These are phyloP conservation scores for Xylaria sp. DNA, from an alignment of 2,329 filamentous ascomycete species.

Conservation along the genomic window DNA sequence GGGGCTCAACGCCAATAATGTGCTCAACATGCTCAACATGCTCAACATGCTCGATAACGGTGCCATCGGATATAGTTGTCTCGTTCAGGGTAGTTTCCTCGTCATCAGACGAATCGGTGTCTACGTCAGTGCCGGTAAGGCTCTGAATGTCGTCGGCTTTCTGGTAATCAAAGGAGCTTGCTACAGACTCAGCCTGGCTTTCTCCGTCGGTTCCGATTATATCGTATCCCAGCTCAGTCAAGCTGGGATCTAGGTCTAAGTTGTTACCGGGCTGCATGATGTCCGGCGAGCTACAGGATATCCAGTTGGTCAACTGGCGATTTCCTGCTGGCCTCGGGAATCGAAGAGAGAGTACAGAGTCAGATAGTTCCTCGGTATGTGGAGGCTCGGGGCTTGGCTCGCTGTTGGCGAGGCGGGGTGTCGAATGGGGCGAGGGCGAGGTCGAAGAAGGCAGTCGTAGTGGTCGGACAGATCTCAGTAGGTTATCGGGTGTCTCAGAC, in stretches of 20 bases:
- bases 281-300: conserved; percentile 62
- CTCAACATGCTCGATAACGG: conserved; percentile 28
- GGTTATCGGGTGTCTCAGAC: conserved; percentile 41
- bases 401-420: conserved; percentile 38
- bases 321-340: conserved; percentile 63
- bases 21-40: conserved; percentile 30
- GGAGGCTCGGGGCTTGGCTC: conserved; percentile 30
- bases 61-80: conserved; percentile 23
- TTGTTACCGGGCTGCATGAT: conserved; percentile 56
- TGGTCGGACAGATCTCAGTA: conserved; percentile 37
- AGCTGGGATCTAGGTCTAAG: conserved; percentile 55
- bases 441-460: conserved; percentile 15
- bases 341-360: conserved; percentile 56
- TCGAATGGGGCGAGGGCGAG: conserved; percentile 17
- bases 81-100: conserved; percentile 35
- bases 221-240: conserved; percentile 63
- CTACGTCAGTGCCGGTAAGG: conserved; percentile 54
- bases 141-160: conserved; percentile 59
- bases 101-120: conserved; percentile 51
- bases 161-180: conserved; percentile 55
- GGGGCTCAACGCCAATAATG: conserved; percentile 27
- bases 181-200: conserved; percentile 57
- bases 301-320: conserved; percentile 62
- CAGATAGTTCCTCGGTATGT: conserved; percentile 33
- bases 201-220: conserved; percentile 61